Conservation (phyloP, 2,329 filamentous ascomycete species). For the Colletotrichum tofieldiae region DNA sequence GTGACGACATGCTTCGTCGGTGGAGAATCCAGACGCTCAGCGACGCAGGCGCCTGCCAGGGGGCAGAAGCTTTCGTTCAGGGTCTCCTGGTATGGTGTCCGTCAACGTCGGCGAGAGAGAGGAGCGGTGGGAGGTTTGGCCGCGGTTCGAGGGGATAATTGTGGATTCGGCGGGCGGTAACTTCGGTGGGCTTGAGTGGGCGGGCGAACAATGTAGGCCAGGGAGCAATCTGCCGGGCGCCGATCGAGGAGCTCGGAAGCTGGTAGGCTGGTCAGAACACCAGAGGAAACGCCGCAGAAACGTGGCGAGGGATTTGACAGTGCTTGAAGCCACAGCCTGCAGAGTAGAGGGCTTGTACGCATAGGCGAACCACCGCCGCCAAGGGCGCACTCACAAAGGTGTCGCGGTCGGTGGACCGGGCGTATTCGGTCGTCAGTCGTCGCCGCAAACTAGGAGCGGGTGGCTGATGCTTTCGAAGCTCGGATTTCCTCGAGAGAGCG, state of each 20-base stretch:
- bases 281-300: neutral
- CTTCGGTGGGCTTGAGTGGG: conserved; percentile 14
- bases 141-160: conserved; percentile 19
- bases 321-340: neutral
- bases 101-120: neutral
- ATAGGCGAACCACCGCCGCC: conserved; percentile 15
- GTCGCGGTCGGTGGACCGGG: neutral
- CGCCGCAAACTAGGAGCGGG: neutral
- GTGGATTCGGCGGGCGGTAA: conserved; percentile 26
- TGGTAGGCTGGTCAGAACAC: neutral
- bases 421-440: neutral
- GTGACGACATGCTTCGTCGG: conserved; percentile 43
- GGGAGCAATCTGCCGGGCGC: conserved; percentile 10
- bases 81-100: neutral
- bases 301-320: neutral
- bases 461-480: conserved; percentile 6
- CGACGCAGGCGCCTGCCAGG: conserved; percentile 26
- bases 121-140: neutral
- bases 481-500: neutral
- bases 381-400: conserved; percentile 25
- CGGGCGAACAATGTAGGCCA: neutral
- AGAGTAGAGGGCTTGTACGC: conserved; percentile 6
- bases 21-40: conserved; percentile 43
- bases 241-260: conserved; percentile 10
- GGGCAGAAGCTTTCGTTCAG: neutral